Base-by-base conservation (phyloP, 2,329 filamentous ascomycete species). In the Cladosporium sphaerospermum region DNA sequence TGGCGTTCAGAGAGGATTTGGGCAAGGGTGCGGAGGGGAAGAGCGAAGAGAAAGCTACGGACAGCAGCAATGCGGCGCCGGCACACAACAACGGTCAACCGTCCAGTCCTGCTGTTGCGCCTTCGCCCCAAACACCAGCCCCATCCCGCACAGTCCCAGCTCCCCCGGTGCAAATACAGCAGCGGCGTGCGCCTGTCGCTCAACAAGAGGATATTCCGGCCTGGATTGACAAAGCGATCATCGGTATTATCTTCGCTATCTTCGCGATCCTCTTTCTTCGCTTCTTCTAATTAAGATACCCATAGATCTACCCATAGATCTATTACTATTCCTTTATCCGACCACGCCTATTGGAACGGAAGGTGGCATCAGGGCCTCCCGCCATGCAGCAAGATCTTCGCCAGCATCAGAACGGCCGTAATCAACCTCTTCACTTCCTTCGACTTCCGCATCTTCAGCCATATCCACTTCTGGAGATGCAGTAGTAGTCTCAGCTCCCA, bases 151-250 rank as follows among this genome's bases (percentile, higher is more conserved):
- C 57, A 13, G 51, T 32, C 23, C 49, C 37, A 28, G 43, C 45
- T 36, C 53, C 54, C 10, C 44, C 56, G 7, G 53, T 39, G 14
- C 58, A 54, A 46, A 47, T 55, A 34, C 58, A 54, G 32, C 55
- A 53, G 36, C 51, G 52, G 28, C 54, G 55, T 32, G 40, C 53
- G 13, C 60, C 54, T 34, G 45, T 45, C 8, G 51, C 16, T 11
- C 56, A 66, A 39, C 60, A 75, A 49, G 76, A 80, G 28, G 80
- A 75, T 2, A 79, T 88, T 13, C 80, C 84, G 1, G 72, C 83
- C 10, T 95, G 89, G 86, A 76, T 96, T 14, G 91, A 96, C 69
- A 82, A 88, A 57, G 80, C 85, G 36, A 96, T 96, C 59, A 81
- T 85, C 18, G 85, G 82, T 6, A 71, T 96, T 14, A 74, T 88